phyloP scores from a whole-genome alignment of 164 flowering plant genomes.

The Houttuynia cordata region DNA sequence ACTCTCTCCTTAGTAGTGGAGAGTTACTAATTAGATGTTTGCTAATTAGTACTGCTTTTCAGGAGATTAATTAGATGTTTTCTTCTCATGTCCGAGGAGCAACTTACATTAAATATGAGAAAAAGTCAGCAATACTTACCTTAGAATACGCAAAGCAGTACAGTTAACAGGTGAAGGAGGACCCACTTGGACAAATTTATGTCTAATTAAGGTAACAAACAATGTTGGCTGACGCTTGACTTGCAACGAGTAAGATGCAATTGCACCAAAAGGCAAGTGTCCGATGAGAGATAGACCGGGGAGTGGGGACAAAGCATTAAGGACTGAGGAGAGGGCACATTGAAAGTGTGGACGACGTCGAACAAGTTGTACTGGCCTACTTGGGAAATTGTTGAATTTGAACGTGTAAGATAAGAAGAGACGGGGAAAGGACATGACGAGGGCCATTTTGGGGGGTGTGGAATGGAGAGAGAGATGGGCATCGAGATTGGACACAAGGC shows the following conservation, averaged over 20 bases:
- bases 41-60: too few species aligned
- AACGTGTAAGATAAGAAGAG: background rate
- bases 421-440: constrained; percentile 7
- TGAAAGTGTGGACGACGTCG: background rate
- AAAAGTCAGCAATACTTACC: background rate
- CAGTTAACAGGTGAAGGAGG: background rate
- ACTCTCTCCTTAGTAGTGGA: too few species aligned
- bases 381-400: constrained; percentile 8
- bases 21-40: too few species aligned
- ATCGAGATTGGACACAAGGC: constrained; percentile 12
- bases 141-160: background rate
- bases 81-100: too few species aligned
- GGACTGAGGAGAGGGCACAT: background rate
- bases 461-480: constrained; percentile 7
- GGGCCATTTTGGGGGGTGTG: constrained; percentile 9
- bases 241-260: background rate
- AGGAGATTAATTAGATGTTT: too few species aligned
- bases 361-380: background rate
- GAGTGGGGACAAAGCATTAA: background rate
- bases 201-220: background rate
- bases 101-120: background rate
- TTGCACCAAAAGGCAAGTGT: background rate
- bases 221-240: constrained; percentile 4
- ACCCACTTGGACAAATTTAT: background rate
- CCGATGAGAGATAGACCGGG: background rate